Conservation (phyloP, 306 rosid species). For the Coriaria nepalensis region DNA sequence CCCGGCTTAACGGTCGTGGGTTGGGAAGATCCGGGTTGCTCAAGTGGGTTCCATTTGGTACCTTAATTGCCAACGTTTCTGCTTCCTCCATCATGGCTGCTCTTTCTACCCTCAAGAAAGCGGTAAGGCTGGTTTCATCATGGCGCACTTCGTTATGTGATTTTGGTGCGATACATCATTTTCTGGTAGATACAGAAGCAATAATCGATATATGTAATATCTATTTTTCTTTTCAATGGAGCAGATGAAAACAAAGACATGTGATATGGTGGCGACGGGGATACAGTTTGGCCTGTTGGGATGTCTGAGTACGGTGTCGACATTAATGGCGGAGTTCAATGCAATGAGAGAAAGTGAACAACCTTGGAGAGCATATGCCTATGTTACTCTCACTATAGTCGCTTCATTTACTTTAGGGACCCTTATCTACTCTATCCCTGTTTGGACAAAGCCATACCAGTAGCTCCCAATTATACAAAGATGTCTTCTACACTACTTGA, state of each 20-base stretch:
- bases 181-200: no score
- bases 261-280: constrained; percentile 44
- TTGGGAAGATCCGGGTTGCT: constrained; percentile 35
- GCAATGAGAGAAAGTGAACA: constrained; percentile 57
- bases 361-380: constrained; percentile 64
- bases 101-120: constrained; percentile 38
- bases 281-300: constrained; percentile 63
- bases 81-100: constrained; percentile 82
- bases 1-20: constrained; percentile 52
- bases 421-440: constrained; percentile 51
- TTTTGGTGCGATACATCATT: no score
- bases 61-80: constrained; percentile 62
- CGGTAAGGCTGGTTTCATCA: constrained; percentile 20
- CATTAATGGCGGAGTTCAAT: constrained; percentile 74
- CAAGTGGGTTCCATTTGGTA: constrained; percentile 68
- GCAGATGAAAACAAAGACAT: constrained; percentile 43
- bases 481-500: no score
- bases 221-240: not conserved
- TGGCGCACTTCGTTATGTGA: not conserved
- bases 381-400: constrained; percentile 43
- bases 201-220: not conserved
- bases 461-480: not conserved
- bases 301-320: constrained; percentile 77
- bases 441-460: constrained; percentile 43
- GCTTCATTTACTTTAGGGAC: constrained; percentile 47